Base-by-base conservation (phyloP, 2,329 filamentous ascomycete species). In the Fusarium abutilonis region DNA sequence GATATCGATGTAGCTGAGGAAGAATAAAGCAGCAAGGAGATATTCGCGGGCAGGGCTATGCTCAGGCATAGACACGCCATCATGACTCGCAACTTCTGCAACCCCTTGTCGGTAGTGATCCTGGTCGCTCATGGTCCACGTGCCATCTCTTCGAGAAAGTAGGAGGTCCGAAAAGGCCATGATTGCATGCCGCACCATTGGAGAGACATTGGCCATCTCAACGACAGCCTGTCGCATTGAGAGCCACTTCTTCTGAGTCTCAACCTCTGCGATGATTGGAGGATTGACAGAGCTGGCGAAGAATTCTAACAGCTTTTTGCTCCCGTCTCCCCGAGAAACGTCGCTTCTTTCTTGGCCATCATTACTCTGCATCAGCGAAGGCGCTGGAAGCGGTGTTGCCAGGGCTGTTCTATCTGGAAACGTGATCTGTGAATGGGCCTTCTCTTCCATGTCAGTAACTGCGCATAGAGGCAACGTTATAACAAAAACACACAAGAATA, bases 1-100 rank as follows among this genome's bases (percentile, higher is more conserved):
- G 10, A 82, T 77, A 58, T 84, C 82, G 19, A 82, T 80, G 56
- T 85, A 85, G 43, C 80, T 82, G 4, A 85, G 74, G 53, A 85
- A 80, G 70, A 85, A 85, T 9, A 84, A 66, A 0, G 82, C 76
- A 2, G 81, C 81, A 6, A 86, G 74, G 4, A 83, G 71, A 35
- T 81, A 72, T 56, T 82, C 78, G 4, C 78, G 62, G 7, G 68
- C 59, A 5, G 59, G 46, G n/a, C 69, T 76, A 23, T 77, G 71
- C n/a, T 69, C 56, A 3, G 52, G 55, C 56, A 75, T 67, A 6
- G 66, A 44, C 9, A 51, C 43, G 1, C 59, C 60, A 26, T 69
- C 70, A 21, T 68, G 50, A 3, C 55, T 64, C 2, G 69, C 64
- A 9, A 79, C 67, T 41, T 79, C 77, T 7, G 70, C 63, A 14